Base-by-base conservation (phyloP, 805 yeast genomes). In the Metschnikowia henanensis region DNA sequence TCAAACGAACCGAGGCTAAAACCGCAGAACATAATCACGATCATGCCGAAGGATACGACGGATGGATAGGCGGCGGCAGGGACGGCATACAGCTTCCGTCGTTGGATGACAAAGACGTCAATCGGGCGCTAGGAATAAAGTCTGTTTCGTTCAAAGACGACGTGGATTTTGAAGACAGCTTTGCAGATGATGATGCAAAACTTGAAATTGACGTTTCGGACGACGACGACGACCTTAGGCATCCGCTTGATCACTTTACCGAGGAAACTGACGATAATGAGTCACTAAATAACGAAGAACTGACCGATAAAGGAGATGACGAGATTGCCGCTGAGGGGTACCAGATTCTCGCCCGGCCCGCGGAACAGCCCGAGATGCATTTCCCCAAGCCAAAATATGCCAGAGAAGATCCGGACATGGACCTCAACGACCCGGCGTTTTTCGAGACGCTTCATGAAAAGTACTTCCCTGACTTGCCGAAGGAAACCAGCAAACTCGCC, bases 401-500 rank as follows among this genome's bases (percentile, higher is more conserved):
- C 15, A 39, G 46, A n/a, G 52, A 56, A 2, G 57, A 58, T 16
- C 70, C 68, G 1, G 67, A 62, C 18, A 52, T 84, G 26, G 90
- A 87, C 52, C 62, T 87, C 5, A 71, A 85, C 56, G 96, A 85
- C 62, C 94, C 95, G 1, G 75, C 83, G 9, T 91, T 91, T 60
- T 76, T 81, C 52, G 82, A 82, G 21, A 84, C 89, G 57, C 67
- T 94, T 39, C 94, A 90, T 56, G 85, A 81, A 20, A 87, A 86
- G 58, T 92, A 80, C 65, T 94, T 83, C 65, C 97, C 99, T 1
- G 92, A 90, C 52, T 70, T 94, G 39, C 96, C 97, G 2, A 80
- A 73, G 37, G 96, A 94, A 52, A 77, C 87, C 0, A 82, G 80
- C 31, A 85, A 87, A 55, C 63, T 94, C 44, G 86, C 90, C 46